Evolutionary conservation across 2,329 filamentous ascomycete genomes (phyloP).

Genomic region (Sclerotinia nivalis): DNA sequence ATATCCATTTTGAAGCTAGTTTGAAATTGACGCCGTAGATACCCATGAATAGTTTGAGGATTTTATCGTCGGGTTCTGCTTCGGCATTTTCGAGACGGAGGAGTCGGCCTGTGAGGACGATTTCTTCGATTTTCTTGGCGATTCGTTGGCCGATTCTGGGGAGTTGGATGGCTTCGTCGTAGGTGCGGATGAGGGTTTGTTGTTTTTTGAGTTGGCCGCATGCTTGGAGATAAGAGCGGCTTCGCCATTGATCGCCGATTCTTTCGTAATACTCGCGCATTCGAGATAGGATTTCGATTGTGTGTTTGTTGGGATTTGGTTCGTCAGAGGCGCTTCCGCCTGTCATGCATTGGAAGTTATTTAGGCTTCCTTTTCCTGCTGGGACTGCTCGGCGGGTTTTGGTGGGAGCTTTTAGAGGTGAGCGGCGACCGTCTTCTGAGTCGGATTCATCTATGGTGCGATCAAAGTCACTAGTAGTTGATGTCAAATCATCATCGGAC

Average conservation of each 20-base stretch:
- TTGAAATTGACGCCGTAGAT: slow-evolving; percentile 76
- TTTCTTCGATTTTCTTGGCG: slow-evolving; percentile 87
- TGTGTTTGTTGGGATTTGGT: slow-evolving; percentile 70
- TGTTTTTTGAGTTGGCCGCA: slow-evolving; percentile 73
- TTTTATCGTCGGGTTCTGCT: slow-evolving; percentile 63
- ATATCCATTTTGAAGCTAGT: slow-evolving; percentile 74
- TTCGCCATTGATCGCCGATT: slow-evolving; percentile 76
- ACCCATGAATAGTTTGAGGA: slow-evolving; percentile 69
- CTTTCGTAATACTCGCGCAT: slow-evolving; percentile 78
- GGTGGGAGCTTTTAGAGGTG: slow-evolving; percentile 9
- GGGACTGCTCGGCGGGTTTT: slow-evolving; percentile 13
- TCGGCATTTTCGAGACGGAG: slow-evolving; percentile 70
- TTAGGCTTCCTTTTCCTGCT: slow-evolving; percentile 41
- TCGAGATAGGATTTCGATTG: slow-evolving; percentile 73
- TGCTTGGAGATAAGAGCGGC: slow-evolving; percentile 72
- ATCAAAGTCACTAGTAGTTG: slow-evolving; percentile 6
- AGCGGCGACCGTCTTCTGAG: slow-evolving; percentile 41
- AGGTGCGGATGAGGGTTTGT: slow-evolving; percentile 61
- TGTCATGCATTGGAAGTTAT: slow-evolving; percentile 56
- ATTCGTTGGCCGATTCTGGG: slow-evolving; percentile 70
- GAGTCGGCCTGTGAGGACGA: slow-evolving; percentile 71
- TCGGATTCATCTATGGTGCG: slow-evolving; percentile 40
- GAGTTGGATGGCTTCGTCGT: slow-evolving; percentile 66
- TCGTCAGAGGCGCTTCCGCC: slow-evolving; percentile 49
- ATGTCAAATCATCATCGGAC: slow-evolving; percentile 9